Evolutionary conservation across 306 rosid genomes (phyloP).

Genomic region (Senna tora): DNA sequence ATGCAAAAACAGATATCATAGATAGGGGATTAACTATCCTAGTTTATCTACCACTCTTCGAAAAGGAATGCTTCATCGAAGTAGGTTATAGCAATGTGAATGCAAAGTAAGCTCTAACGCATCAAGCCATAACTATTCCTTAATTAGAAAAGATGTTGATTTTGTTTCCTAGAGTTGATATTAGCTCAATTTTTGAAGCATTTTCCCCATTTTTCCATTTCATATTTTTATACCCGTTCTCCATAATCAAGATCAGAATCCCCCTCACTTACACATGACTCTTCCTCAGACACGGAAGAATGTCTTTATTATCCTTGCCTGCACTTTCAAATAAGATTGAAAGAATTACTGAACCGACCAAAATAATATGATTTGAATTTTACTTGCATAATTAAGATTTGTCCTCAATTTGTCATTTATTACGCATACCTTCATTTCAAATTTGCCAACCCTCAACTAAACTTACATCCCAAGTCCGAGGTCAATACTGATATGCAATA

Average conservation of each 20-base stretch:
- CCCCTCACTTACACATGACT: background rate
- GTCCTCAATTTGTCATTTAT: constrained; percentile 5
- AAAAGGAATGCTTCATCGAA: background rate
- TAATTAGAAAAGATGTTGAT: background rate
- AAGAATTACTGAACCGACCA: background rate
- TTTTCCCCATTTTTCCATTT: background rate
- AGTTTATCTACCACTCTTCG: constrained; percentile 11
- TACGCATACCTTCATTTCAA: background rate
- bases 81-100: background rate
- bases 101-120: background rate
- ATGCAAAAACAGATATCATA: constrained; percentile 2
- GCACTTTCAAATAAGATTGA: background rate
- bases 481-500: background rate
- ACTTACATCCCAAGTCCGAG: background rate
- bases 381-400: background rate
- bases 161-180: background rate
- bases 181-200: background rate
- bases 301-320: background rate
- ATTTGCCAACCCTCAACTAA: background rate
- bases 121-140: background rate
- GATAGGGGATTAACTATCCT: background rate
- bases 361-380: background rate
- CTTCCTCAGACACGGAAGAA: background rate
- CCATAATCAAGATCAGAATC: background rate
- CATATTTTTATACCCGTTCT: background rate